These are phyloP conservation scores for Nitzschia inconspicua DNA, from an alignment of 108 stramenopile species.

Conservation along the genomic window DNA sequence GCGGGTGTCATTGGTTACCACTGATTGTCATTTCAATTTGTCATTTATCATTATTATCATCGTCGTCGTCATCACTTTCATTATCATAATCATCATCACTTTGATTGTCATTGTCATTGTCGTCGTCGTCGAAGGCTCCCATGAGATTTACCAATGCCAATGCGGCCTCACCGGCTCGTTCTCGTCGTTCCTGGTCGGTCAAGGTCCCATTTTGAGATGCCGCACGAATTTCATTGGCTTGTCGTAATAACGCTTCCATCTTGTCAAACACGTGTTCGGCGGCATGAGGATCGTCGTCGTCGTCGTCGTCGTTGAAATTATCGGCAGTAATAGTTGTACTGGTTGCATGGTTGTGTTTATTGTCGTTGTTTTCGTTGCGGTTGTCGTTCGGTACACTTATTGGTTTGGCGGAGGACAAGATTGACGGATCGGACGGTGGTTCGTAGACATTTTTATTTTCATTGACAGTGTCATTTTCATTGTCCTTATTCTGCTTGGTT, in stretches of 20 bases:
- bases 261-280: constrained; percentile 51
- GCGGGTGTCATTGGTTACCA: too few relatives aligned
- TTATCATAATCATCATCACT: constrained; percentile 17
- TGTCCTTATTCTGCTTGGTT: constrained; percentile 6
- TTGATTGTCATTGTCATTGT: constrained; percentile 42
- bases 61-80: too few relatives aligned
- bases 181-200: constrained; percentile 73
- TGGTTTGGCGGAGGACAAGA: not conserved
- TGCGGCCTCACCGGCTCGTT: constrained; percentile 76
- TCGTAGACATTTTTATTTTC: constrained; percentile 12
- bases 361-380: not conserved
- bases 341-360: not conserved
- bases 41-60: too few relatives aligned
- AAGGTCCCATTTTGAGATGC: constrained; percentile 52
- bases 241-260: constrained; percentile 58
- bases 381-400: not conserved
- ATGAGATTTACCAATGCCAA: constrained; percentile 70
- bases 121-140: constrained; percentile 64
- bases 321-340: not conserved
- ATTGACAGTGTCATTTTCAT: not conserved
- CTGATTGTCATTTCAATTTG: too few relatives aligned
- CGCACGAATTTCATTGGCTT: constrained; percentile 67
- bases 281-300: not conserved
- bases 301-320: not conserved
- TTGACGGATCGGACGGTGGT: constrained; percentile 34